phyloP scores from a whole-genome alignment of 257 asterid genomes.

The Coffea eugenioides region DNA sequence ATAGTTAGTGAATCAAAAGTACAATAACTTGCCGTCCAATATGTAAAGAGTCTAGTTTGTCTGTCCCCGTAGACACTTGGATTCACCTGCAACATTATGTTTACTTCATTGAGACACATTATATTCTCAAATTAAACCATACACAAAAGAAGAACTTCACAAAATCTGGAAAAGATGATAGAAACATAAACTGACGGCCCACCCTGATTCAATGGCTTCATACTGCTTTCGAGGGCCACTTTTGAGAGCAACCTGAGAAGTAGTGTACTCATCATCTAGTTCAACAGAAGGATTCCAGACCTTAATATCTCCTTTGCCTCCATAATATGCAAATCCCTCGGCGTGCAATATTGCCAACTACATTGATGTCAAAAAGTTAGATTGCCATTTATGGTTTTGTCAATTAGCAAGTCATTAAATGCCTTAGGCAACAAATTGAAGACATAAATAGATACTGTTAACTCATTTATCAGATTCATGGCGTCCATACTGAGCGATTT shows the following conservation, averaged over 20 bases:
- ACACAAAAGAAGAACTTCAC: too few relatives aligned
- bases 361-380: not conserved
- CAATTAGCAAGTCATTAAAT: too few relatives aligned
- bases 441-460: too few relatives aligned
- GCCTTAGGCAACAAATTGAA: too few relatives aligned
- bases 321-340: conserved; percentile 53
- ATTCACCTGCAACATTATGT: conserved; percentile 46
- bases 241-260: conserved; percentile 49
- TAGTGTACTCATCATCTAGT: conserved; percentile 56
- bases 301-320: conserved; percentile 61
- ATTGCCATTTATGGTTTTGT: too few relatives aligned
- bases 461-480: too few relatives aligned
- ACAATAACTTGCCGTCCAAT: conserved; percentile 66
- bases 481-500: conserved; percentile 51
- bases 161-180: too few relatives aligned
- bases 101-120: too few relatives aligned
- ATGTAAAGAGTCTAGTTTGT: conserved; percentile 55
- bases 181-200: conserved; percentile 49
- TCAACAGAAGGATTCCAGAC: conserved; percentile 63
- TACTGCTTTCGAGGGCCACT: conserved; percentile 39
- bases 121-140: too few relatives aligned
- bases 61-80: conserved; percentile 69
- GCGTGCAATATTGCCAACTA: conserved; percentile 55
- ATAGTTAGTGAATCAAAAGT: too few relatives aligned
- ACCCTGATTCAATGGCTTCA: conserved; percentile 59